These are phyloP conservation scores for Ophiocordyceps camponoti-saundersi DNA, from an alignment of 2,329 filamentous ascomycete species.

Conservation along the genomic window DNA sequence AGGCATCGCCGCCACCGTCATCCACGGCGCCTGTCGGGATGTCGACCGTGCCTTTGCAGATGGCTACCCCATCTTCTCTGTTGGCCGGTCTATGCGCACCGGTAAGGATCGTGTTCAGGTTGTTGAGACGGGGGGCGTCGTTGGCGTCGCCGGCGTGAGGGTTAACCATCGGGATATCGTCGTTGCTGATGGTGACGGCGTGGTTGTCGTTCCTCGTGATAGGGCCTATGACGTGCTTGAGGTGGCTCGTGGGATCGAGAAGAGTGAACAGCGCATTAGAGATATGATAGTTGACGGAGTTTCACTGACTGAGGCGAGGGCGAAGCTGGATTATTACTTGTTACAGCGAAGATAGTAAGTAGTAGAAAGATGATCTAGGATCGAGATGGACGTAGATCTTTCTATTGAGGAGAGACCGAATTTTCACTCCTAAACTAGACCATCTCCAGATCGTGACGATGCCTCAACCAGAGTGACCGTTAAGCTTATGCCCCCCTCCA, in stretches of 20 bases:
- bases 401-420: too few relatives aligned
- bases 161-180: constrained; percentile 13
- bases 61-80: constrained; percentile 12
- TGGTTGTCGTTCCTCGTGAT: constrained; percentile 6
- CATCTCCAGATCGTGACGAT: too few relatives aligned
- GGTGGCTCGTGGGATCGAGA: background rate
- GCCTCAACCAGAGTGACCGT: too few relatives aligned
- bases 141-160: constrained; percentile 11
- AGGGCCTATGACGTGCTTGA: background rate
- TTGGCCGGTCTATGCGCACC: constrained; percentile 16
- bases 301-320: background rate
- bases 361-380: background rate
- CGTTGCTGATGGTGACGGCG: constrained; percentile 11
- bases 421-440: too few relatives aligned
- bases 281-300: background rate
- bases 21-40: constrained; percentile 15
- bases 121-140: constrained; percentile 10
- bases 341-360: background rate
- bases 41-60: constrained; percentile 12
- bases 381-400: too few relatives aligned
- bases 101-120: constrained; percentile 15
- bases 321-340: background rate
- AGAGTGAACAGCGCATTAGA: background rate
- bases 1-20: constrained; percentile 14
- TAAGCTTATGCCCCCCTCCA: too few relatives aligned